These are phyloP conservation scores for Prosopis cineraria DNA, from an alignment of 306 rosid genomes.

Conservation along the genomic window DNA sequence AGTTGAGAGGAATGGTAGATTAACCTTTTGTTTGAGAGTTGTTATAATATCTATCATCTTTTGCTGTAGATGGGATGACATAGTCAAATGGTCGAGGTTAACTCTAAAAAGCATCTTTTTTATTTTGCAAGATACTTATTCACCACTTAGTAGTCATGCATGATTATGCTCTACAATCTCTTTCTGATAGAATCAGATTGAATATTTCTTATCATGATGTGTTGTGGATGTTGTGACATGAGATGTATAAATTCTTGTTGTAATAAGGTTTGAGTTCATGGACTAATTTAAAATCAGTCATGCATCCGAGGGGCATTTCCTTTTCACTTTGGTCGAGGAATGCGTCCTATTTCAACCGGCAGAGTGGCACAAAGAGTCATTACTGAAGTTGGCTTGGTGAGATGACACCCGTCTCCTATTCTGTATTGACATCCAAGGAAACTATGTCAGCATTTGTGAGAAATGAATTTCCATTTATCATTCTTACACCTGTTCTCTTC, in stretches of 20 bases:
- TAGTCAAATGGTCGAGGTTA: not conserved
- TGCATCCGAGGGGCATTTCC: not conserved
- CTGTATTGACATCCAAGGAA: not conserved
- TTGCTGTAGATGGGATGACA: conserved; percentile 12
- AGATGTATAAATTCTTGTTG: conserved; percentile 1
- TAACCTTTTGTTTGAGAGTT: not conserved
- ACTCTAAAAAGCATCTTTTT: not conserved
- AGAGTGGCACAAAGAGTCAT: conserved; percentile 3
- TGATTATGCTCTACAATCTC: conserved; percentile 3
- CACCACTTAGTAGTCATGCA: not conserved
- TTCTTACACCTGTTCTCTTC: conserved; percentile 15
- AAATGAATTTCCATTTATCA: conserved; percentile 1
- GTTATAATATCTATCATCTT: conserved; percentile 5
- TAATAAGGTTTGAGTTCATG: not conserved
- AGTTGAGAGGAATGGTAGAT: not conserved
- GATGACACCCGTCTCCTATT: not conserved
- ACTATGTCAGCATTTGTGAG: conserved; percentile 10
- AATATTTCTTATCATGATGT: conserved; percentile 8
- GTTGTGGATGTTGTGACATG: not conserved
- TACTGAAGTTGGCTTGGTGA: conserved; percentile 11
- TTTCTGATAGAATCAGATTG: conserved; percentile 15
- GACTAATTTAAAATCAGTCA: not conserved
- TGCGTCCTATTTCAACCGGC: conserved; percentile 15
- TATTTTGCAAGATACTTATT: not conserved
- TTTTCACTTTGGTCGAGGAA: conserved; percentile 21